Conservation (phyloP, 2,329 filamentous ascomycete species). For the Colletotrichum zoysiae region DNA sequence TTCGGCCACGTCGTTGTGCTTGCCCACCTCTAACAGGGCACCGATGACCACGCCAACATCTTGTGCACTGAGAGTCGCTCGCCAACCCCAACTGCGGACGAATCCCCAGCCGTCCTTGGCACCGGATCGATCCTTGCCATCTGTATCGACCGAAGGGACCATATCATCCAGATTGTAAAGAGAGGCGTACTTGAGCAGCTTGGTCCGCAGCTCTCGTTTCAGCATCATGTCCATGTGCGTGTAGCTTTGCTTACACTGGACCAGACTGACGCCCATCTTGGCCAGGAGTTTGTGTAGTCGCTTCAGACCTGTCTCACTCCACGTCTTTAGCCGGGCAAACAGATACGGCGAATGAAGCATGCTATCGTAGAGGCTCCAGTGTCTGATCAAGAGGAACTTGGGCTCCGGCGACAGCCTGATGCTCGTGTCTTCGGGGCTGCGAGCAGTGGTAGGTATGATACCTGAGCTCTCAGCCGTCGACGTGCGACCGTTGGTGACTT, state of each 20-base stretch:
- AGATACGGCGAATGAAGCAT: slow-evolving; percentile 98
- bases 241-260: slow-evolving; percentile 95
- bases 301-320: slow-evolving; percentile 90
- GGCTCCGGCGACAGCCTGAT: slow-evolving; percentile 95
- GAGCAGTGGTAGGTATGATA: slow-evolving; percentile 89
- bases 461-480: slow-evolving; percentile 76
- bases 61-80: slow-evolving; percentile 90
- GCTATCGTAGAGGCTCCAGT: slow-evolving; percentile 98
- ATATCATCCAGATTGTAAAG: slow-evolving; percentile 95
- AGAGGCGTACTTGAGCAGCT: slow-evolving; percentile 90
- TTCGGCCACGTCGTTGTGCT: slow-evolving; percentile 57
- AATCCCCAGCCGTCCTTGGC: slow-evolving; percentile 96
- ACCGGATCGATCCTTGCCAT: slow-evolving; percentile 75
- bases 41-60: slow-evolving; percentile 95
- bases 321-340: slow-evolving; percentile 90
- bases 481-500: slow-evolving; percentile 71
- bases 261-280: slow-evolving; percentile 96
- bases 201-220: slow-evolving; percentile 86
- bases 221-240: slow-evolving; percentile 99
- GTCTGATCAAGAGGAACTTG: slow-evolving; percentile 89
- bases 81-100: slow-evolving; percentile 97
- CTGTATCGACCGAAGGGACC: slow-evolving; percentile 82
- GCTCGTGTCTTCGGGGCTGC: slow-evolving; percentile 89
- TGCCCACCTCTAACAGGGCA: slow-evolving; percentile 92
- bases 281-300: slow-evolving; percentile 93